Evolutionary conservation across 192 early-diverging fungal species (phyloP), one percentile per base, ranked within the genome.

Genomic region (Entophlyctis luteolus): DNA sequence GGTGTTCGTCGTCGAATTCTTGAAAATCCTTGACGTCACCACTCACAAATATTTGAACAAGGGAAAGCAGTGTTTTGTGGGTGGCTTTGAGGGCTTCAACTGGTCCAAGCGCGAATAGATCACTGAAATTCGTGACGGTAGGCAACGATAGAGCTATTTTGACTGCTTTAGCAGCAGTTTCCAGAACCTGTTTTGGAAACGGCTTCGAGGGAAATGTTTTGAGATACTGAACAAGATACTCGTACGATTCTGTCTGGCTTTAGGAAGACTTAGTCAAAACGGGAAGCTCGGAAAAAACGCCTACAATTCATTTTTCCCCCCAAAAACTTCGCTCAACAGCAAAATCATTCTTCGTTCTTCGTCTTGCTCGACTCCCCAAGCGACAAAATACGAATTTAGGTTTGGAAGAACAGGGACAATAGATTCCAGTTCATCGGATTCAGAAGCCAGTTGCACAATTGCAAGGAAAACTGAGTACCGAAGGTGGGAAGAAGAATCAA

Each of bases 51-150:
- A 87, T 75, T 67, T 87, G 74, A 69, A 89, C 72, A 29, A 96
- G 84, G 46, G 85, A 85, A 62, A 87, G 86, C 55, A 91, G 80
- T 18, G 39, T 33, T 3, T 22, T 33, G 32, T 71, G 72, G n/a
- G 62, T 58, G 23, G 68, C 18, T 32, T 71, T 83, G 48, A 93
- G 75, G 2, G 77, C 62, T 72, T 84, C 82, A 22, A 94, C 77
- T 25, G 89, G 81, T 23, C 65, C 68, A 47, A 92, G 83, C 50
- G 81, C 75, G 69, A 82, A 75, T 71, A 96, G 72, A 34, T 88
- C 86, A 60, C 92, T 89, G 74, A 94, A 88, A 62, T 86, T 85
- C 70, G 90, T 89, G 48, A 91, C 86, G 27, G 82, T 77, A 4
- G 85, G 79, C 33, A 89, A 76, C 31, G 79, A 65, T 65, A 91